Evolutionary conservation across 495 filamentous ascomycete species (phyloP), one percentile per base, ranked within the genome.

Genomic region (Neurospora sp.): DNA sequence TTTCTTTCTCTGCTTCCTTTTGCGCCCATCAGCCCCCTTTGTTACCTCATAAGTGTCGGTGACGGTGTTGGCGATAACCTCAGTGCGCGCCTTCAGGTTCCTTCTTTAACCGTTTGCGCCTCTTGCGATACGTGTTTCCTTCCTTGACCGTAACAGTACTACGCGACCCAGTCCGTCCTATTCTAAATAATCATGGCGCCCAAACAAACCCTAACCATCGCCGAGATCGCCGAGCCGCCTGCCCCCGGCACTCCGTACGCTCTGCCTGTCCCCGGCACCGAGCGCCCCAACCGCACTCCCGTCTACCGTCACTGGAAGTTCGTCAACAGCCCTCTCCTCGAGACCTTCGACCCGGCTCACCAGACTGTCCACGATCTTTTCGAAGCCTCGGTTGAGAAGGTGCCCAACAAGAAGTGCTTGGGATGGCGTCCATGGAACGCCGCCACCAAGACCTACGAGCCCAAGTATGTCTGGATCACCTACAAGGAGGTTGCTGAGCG

Each of bases 301-400:
- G 82, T 96, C 71, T 99, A 98, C 81, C 88, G 96, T 73, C 91
- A 97, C 81, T 96, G 91, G 90, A 88, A 88, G 74, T 89, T 89
- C 76, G 84, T 85, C 65, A 90, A 96, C 79, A 88, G 87, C 48
- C 86, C 86, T 69, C 81, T 97, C 73, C 80, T 97, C 46, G 85
- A 86, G 74, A 93, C 91, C 22, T 83, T 93, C 73, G 90, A 94
- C 81, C 93, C 94, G 12, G 82, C 89, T 73, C 81, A 92, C 61
- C 82, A 86, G 70, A 96, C 93, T 20, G 84, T 89, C 53, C 91
- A 97, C 84, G 92, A 97, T 40, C 84, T 93, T 31, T 97, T 97
- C 78, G 93, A 97, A 80, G 82, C 86, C 39, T 84, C 88, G 20
- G 87, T 86, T 78, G 86, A 77, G 77, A 79, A 78, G 61, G 80